phyloP scores from a whole-genome alignment of 2,329 filamentous ascomycete species.

The Aureobasidium subglaciale region DNA sequence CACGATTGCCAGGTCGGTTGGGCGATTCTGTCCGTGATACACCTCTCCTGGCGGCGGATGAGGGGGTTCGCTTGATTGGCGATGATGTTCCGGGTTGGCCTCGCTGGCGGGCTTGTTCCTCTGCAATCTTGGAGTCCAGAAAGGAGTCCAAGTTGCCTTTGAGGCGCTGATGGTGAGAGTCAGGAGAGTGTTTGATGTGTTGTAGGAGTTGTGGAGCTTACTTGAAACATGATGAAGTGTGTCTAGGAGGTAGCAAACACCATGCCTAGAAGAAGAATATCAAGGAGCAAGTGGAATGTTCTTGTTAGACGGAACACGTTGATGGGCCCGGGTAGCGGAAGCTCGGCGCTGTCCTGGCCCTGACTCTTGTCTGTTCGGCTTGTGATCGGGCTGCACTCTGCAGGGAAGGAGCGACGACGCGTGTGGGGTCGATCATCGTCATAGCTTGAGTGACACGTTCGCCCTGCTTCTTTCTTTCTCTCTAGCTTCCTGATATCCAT shows the following conservation, averaged over 20 bases:
- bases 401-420: background rate
- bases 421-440: background rate
- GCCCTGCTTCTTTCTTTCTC: background rate
- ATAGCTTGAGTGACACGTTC: background rate
- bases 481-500: background rate
- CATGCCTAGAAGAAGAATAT: background rate
- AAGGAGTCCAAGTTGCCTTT: constrained; percentile 31
- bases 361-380: constrained; percentile 2
- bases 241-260: background rate
- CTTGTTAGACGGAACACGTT: background rate
- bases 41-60: constrained; percentile 31
- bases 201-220: background rate
- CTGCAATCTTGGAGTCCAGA: constrained; percentile 44
- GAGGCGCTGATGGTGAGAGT: constrained; percentile 20
- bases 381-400: background rate
- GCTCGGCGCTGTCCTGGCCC: background rate
- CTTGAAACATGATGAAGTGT: constrained; percentile 5
- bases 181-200: background rate
- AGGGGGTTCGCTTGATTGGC: constrained; percentile 32
- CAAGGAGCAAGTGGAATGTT: background rate
- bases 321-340: background rate
- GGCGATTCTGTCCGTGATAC: constrained; percentile 28
- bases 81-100: constrained; percentile 25
- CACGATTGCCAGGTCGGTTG: constrained; percentile 26
- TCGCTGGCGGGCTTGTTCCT: constrained; percentile 46